Evolutionary conservation across 1,284 basidiomycete genomes (phyloP).

Genomic region (Sporisorium exsertum): DNA sequence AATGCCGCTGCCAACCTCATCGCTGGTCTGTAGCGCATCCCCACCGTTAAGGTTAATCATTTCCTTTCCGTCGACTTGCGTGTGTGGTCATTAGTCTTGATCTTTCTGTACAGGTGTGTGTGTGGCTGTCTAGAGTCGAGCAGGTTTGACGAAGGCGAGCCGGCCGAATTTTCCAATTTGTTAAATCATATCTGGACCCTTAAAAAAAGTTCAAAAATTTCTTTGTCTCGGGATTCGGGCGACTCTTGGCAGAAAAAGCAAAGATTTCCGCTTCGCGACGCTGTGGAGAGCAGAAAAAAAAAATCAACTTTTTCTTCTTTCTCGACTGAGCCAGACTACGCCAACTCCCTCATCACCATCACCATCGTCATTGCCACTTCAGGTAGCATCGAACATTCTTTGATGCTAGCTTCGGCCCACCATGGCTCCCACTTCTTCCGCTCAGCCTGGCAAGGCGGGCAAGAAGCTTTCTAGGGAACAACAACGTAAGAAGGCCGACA

Average conservation of each 20-base stretch:
- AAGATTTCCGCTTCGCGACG: conserved; percentile 32
- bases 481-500: conserved; percentile 44
- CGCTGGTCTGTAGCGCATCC: conserved; percentile 18
- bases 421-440: conserved; percentile 32
- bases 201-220: conserved; percentile 15
- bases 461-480: conserved; percentile 51
- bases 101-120: no score
- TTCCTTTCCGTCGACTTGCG: background rate
- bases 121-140: background rate
- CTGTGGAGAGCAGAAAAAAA: background rate
- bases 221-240: conserved; percentile 23
- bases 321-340: background rate
- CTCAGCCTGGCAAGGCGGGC: conserved; percentile 32
- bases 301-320: background rate
- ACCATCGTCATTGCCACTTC: background rate
- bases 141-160: background rate
- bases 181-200: conserved; percentile 2
- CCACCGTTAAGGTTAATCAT: background rate
- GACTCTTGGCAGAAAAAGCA: background rate
- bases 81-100: background rate
- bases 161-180: background rate
- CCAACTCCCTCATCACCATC: background rate
- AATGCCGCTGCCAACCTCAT: conserved; percentile 42
- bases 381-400: background rate
- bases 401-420: conserved; percentile 4